These are phyloP conservation scores for Blumeria hordei DNA, from an alignment of 2,329 filamentous ascomycete genomes.

Conservation along the genomic window DNA sequence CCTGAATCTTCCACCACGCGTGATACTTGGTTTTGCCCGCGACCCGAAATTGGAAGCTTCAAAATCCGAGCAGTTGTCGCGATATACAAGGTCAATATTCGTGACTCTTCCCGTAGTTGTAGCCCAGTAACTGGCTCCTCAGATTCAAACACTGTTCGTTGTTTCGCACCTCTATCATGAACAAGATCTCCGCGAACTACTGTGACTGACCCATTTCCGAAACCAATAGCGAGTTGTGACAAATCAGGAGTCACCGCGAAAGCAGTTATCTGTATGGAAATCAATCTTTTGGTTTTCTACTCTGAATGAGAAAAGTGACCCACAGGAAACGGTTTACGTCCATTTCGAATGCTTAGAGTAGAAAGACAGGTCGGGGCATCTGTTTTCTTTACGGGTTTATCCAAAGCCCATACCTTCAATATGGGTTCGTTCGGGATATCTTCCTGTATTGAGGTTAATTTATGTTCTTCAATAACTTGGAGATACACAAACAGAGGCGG, in stretches of 20 bases:
- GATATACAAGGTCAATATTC: conserved; percentile 61
- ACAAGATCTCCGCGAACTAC: conserved; percentile 85
- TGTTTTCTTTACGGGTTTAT: conserved; percentile 84
- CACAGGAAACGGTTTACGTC: conserved; percentile 77
- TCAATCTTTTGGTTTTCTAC: not conserved
- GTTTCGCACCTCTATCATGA: conserved; percentile 81
- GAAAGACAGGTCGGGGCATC: conserved; percentile 72
- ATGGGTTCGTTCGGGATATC: conserved; percentile 71
- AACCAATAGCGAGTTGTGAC: conserved; percentile 81
- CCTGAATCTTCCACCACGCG: conserved; percentile 74
- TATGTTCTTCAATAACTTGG: not conserved
- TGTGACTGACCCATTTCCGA: conserved; percentile 84
- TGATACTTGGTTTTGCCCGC: conserved; percentile 71
- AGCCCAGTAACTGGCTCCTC: conserved; percentile 91
- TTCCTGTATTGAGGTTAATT: conserved; percentile 29
- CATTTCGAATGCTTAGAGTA: conserved; percentile 68
- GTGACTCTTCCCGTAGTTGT: conserved; percentile 38
- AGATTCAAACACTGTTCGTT: conserved; percentile 86
- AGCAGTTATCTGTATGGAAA: conserved; percentile 43
- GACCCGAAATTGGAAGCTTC: conserved; percentile 65
- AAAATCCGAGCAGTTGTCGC: conserved; percentile 74
- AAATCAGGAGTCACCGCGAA: conserved; percentile 74
- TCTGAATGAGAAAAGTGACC: conserved; percentile 11
- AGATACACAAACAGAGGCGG: conserved; percentile 32
- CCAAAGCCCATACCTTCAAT: conserved; percentile 91